A percentile compares a stretch with the other conserved stretches of the same genome.
Conservation (phyloP, 2,329 filamentous ascomycete species). For the Trichoderma hamatum region DNA sequence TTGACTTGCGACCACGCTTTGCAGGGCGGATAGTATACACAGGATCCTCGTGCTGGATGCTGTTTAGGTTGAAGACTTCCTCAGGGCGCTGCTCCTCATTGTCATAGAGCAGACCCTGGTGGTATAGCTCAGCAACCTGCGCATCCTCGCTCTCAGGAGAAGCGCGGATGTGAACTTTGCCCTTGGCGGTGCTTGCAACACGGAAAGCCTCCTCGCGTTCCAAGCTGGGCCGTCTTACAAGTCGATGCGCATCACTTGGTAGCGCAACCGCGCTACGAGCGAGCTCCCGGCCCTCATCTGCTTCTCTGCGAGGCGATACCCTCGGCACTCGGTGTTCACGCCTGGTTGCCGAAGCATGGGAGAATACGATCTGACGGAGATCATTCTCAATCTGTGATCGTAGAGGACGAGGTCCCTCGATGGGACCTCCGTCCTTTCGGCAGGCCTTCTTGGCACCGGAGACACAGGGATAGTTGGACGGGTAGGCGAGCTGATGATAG, state of each 20-base stretch:
- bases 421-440: background rate
- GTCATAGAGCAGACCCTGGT: constrained; percentile 50
- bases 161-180: constrained; percentile 33
- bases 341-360: constrained; percentile 3
- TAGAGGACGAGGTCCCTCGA: constrained; percentile 3
- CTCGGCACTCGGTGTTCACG: constrained; percentile 13
- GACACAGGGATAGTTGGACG: background rate
- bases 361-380: constrained; percentile 5
- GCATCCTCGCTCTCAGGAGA: constrained; percentile 38
- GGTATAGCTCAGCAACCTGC: constrained; percentile 48
- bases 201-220: constrained; percentile 53
- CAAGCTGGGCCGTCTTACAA: constrained; percentile 45
- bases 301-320: constrained; percentile 25
- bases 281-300: constrained; percentile 42
- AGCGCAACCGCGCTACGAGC: constrained; percentile 42
- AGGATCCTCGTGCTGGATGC: constrained; percentile 44
- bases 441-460: constrained; percentile 9
- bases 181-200: constrained; percentile 45
- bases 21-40: constrained; percentile 44
- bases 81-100: constrained; percentile 40
- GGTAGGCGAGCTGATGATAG: constrained; percentile 24
- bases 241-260: constrained; percentile 42
- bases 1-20: constrained; percentile 39
- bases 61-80: constrained; percentile 44
- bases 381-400: constrained; percentile 25